Base-by-base conservation (phyloP, 345 rosid genomes). In the Eucalyptus victrix region DNA sequence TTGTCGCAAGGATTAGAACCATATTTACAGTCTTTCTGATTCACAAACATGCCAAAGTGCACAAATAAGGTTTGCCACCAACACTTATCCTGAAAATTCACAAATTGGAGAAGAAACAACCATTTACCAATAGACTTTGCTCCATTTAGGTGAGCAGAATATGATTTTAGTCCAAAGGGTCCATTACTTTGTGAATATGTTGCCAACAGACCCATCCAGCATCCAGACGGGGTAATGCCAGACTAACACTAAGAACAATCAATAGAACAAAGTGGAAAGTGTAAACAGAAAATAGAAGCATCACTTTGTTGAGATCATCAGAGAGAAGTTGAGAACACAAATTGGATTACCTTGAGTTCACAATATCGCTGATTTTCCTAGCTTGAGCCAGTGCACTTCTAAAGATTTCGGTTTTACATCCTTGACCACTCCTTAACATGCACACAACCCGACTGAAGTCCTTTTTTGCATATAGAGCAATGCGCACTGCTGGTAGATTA, bases 381-480 rank as follows among this genome's bases (percentile, higher is more conserved):
- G 99, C 99, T 90, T 97, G 99, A 87, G 93, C 92, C 97, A 97
- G 95, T 89, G 97, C 96, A 49, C 94, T 90, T 91, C 95, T 97
- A 90, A 97, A 97, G 92, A 93, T 93, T 58, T 95, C 95, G 87
- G 93, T 95, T 92, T 94, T 95, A 90, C 89, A 88, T 86, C 97
- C 95, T 89, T 92, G 96, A 87, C 99, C 98, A 50, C 93, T 96
- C 80, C 98, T 93, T 87, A 98, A 90, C 99, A 96, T 98, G 89
- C 99, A 98, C 17, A 98, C 96, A 14, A 98, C 94, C 90, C 98
- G 93, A 89, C 99, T 96, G 90, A 97, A 98, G 91, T 98, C 99
- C 94, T 96, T 97, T 94, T 96, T 97, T 93, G 95, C 98, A 92
- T 94, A 97, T 83, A 97, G 92, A 89, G 94, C 96, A 92, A 95